Percentiles rank a stretch among this genome's conserved stretches.
These are phyloP conservation scores for Jacaranda mimosifolia DNA, from an alignment of 257 asterid genomes.

Conservation along the genomic window DNA sequence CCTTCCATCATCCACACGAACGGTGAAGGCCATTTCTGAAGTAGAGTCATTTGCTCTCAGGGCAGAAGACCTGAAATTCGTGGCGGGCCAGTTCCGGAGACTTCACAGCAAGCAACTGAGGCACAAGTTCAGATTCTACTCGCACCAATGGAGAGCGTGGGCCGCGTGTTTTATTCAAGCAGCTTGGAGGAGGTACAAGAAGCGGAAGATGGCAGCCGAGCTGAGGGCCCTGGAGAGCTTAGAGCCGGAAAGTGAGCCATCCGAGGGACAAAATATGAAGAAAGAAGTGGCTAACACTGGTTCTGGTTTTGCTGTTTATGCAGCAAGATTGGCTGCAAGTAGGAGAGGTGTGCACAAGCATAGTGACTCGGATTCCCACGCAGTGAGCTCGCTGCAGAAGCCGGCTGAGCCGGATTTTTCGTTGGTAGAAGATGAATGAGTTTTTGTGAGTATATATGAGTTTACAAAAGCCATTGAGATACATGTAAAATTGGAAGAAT, in stretches of 20 bases:
- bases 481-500: slow-evolving; percentile 37
- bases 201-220: slow-evolving; percentile 57
- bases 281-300: slow-evolving; percentile 37
- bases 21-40: slow-evolving; percentile 85
- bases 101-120: slow-evolving; percentile 90
- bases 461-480: not conserved
- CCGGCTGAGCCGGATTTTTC: slow-evolving; percentile 96
- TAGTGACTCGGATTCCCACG: slow-evolving; percentile 55
- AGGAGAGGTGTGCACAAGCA: slow-evolving; percentile 63
- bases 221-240: slow-evolving; percentile 59
- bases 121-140: slow-evolving; percentile 91
- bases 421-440: slow-evolving; percentile 70
- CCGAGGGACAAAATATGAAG: slow-evolving; percentile 29
- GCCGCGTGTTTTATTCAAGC: slow-evolving; percentile 88
- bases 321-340: slow-evolving; percentile 64
- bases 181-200: slow-evolving; percentile 87
- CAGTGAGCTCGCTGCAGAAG: slow-evolving; percentile 68
- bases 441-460: not conserved
- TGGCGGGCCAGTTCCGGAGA: slow-evolving; percentile 83
- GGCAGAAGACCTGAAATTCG: slow-evolving; percentile 87
- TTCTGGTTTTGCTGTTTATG: slow-evolving; percentile 51
- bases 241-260: slow-evolving; percentile 26
- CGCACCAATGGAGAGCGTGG: slow-evolving; percentile 98
- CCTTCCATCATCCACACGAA: slow-evolving; percentile 90
- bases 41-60: slow-evolving; percentile 88